Percentiles rank a stretch among this genome's conserved stretches.
phyloP scores from a whole-genome alignment of 2,329 filamentous ascomycete species.

The Aspergillus sp. region DNA sequence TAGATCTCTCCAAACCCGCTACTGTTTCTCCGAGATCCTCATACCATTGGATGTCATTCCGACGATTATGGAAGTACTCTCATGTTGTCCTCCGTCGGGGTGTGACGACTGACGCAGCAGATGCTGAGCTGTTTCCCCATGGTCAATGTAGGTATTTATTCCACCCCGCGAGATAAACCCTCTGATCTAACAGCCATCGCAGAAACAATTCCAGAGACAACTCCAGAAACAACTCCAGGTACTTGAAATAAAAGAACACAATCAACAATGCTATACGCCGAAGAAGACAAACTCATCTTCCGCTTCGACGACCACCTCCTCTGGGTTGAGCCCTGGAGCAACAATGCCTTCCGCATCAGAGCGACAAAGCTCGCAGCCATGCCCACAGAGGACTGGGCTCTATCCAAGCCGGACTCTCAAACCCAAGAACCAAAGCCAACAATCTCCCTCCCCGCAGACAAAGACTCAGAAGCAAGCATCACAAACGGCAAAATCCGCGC shows the following conservation, averaged over 20 bases:
- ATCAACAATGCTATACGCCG: conserved; percentile 33
- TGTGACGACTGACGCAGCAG: neutral
- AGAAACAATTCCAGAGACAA: neutral
- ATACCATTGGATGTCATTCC: neutral
- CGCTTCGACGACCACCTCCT: conserved; percentile 40
- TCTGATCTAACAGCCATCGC: neutral
- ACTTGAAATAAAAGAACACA: neutral
- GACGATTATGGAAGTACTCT: neutral
- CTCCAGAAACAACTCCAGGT: neutral
- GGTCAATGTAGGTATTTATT: neutral
- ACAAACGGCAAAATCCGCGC: conserved; percentile 53
- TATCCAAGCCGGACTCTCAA: conserved; percentile 18
- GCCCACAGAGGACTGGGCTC: conserved; percentile 39
- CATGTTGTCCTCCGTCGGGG: neutral
- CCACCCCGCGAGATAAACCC: neutral
- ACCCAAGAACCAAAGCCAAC: conserved; percentile 11
- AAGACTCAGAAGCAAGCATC: conserved; percentile 39
- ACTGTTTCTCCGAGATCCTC: neutral
- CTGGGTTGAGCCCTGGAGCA: conserved; percentile 41
- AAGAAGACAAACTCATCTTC: conserved; percentile 35
- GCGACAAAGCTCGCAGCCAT: conserved; percentile 38
- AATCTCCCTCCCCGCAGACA: conserved; percentile 17
- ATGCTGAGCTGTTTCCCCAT: neutral
- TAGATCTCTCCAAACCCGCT: neutral
- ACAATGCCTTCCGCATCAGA: conserved; percentile 39